phyloP scores from a whole-genome alignment of 257 asterid genomes.

The Sherardia arvensis region DNA sequence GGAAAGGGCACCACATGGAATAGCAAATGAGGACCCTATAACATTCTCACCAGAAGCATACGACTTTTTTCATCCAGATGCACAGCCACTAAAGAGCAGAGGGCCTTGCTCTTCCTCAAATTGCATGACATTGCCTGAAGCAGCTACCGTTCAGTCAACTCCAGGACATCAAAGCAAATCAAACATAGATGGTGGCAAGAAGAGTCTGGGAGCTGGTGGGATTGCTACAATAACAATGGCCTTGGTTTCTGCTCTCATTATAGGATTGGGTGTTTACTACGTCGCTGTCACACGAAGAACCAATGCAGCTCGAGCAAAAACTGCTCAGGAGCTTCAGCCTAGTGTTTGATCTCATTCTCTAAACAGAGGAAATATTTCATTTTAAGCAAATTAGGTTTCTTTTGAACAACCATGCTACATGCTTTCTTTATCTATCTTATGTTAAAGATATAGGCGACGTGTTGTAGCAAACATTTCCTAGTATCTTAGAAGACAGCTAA shows the following conservation, averaged over 20 bases:
- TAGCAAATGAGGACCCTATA: slow-evolving; percentile 22
- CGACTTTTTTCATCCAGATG: slow-evolving; percentile 31
- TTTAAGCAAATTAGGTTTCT: slow-evolving; percentile 1
- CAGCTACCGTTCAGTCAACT: slow-evolving; percentile 32
- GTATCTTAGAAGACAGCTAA: background rate
- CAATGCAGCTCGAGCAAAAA: slow-evolving; percentile 15
- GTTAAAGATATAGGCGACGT: background rate
- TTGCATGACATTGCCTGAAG: slow-evolving; percentile 28
- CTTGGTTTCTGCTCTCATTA: slow-evolving; percentile 16
- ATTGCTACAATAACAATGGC: slow-evolving; percentile 23
- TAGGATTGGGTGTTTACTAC: slow-evolving; percentile 25
- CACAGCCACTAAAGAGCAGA: slow-evolving; percentile 11
- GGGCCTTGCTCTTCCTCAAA: slow-evolving; percentile 15
- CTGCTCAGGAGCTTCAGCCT: slow-evolving; percentile 15
- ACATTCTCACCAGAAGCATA: slow-evolving; percentile 39
- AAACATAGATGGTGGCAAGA: slow-evolving; percentile 4
- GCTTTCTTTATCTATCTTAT: background rate
- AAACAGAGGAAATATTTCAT: background rate
- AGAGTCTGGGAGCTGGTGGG: slow-evolving; percentile 16
- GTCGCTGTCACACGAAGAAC: slow-evolving; percentile 9
- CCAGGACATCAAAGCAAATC: slow-evolving; percentile 24
- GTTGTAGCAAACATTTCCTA: slow-evolving; percentile 9
- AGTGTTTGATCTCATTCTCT: slow-evolving; percentile 13
- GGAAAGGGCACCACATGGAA: slow-evolving; percentile 37
- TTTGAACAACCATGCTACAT: background rate